Conservation (phyloP, 257 asterid species). For the Cinchona pubescens region DNA sequence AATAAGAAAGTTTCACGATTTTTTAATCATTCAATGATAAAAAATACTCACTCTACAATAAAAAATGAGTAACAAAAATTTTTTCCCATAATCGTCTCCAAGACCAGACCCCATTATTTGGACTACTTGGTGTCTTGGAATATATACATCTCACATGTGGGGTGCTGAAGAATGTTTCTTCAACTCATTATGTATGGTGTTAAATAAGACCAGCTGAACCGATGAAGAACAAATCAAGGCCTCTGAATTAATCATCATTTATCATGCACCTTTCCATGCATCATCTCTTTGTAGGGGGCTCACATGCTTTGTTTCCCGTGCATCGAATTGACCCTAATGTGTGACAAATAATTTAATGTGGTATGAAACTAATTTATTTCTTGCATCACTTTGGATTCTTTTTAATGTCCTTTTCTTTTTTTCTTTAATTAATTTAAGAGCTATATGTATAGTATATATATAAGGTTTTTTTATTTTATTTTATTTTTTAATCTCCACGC, state of each 20-base stretch:
- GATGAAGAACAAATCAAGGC: not conserved
- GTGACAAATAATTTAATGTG: not conserved
- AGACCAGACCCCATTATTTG: too few relatives aligned
- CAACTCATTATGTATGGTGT: too few relatives aligned
- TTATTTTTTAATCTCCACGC: too few relatives aligned
- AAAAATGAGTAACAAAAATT: too few relatives aligned
- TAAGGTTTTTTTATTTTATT: too few relatives aligned
- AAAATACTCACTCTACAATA: too few relatives aligned
- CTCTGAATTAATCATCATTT: not conserved
- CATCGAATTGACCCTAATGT: not conserved
- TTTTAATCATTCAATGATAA: too few relatives aligned
- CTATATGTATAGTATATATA: too few relatives aligned
- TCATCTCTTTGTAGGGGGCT: not conserved
- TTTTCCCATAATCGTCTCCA: too few relatives aligned
- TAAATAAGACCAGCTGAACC: not conserved
- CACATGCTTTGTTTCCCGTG: conserved; percentile 11
- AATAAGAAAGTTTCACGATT: too few relatives aligned
- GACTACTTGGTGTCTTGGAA: not conserved
- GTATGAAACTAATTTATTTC: not conserved
- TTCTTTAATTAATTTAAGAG: not conserved
- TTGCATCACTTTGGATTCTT: not conserved
- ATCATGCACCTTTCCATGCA: too few relatives aligned
- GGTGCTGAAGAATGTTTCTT: conserved; percentile 19
- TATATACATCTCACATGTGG: conserved; percentile 14
- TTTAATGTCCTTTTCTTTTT: not conserved